phyloP scores from a whole-genome alignment of 129 eudicot genomes.

The Helichrysum umbraculigerum region DNA sequence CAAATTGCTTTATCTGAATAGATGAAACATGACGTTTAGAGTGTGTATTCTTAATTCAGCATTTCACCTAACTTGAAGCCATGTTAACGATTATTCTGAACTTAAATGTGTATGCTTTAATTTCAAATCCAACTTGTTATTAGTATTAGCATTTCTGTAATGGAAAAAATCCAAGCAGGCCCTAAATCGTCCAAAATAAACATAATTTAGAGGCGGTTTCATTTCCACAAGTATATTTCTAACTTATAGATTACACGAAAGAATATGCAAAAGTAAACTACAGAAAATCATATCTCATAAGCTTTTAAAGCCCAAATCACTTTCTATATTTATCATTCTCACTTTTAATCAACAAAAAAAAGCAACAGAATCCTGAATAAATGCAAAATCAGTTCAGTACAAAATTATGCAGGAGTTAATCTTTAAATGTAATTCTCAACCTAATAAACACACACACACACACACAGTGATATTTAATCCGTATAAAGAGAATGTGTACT shows the following conservation, averaged over 20 bases:
- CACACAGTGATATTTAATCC: background rate
- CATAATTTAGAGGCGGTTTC: background rate
- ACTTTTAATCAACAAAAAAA: background rate
- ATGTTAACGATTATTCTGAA: background rate
- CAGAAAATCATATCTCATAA: background rate
- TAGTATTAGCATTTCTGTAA: constrained; percentile 3
- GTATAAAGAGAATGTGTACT: background rate
- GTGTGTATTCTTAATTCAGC: background rate
- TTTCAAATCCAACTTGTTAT: constrained; percentile 1
- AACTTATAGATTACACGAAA: background rate
- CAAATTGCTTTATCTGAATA: constrained; percentile 17
- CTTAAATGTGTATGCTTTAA: background rate
- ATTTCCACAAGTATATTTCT: background rate
- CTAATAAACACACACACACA: background rate
- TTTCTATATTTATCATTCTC: background rate
- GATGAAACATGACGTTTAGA: background rate
- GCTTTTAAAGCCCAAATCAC: background rate
- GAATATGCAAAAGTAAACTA: background rate
- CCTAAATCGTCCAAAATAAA: background rate
- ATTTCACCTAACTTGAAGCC: background rate
- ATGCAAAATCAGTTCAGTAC: background rate
- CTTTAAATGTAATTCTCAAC: background rate
- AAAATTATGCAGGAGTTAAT: background rate
- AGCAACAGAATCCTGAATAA: background rate
- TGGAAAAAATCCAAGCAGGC: background rate